Evolutionary conservation across 345 rosid genomes (phyloP).

Genomic region (Syzygium aqueum): DNA sequence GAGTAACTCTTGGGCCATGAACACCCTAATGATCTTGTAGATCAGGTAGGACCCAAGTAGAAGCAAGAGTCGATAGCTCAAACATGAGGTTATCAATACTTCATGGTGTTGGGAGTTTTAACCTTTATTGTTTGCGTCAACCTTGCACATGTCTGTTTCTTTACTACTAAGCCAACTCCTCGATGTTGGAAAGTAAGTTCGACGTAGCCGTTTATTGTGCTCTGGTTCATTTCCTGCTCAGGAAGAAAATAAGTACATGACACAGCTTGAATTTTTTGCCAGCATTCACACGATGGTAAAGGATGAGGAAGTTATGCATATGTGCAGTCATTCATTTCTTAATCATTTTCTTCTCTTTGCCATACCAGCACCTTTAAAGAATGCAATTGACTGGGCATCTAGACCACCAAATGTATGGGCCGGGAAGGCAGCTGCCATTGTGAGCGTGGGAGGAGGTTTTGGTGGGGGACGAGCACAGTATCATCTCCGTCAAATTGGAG

Average conservation of each 20-base stretch:
- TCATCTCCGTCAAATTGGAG: slow-evolving; percentile 83
- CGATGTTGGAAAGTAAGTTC: neutral
- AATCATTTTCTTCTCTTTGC: neutral
- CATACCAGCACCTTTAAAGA: slow-evolving; percentile 58
- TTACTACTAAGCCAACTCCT: neutral
- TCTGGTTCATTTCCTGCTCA: neutral
- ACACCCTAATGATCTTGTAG: neutral
- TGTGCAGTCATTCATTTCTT: neutral
- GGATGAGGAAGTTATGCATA: neutral
- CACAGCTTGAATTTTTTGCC: neutral
- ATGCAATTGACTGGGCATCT: slow-evolving; percentile 83
- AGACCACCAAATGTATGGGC: slow-evolving; percentile 66
- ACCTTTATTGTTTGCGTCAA: neutral
- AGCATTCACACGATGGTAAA: neutral
- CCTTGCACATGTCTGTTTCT: neutral
- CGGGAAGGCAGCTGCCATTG: slow-evolving; percentile 64
- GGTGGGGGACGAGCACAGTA: slow-evolving; percentile 62
- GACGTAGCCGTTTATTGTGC: neutral
- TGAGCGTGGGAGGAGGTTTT: slow-evolving; percentile 42
- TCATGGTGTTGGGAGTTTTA: neutral
- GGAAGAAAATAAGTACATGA: neutral
- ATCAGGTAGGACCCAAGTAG: neutral
- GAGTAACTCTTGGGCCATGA: neutral
- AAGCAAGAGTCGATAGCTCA: neutral
- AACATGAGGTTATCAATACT: neutral